Evolutionary conservation across 768 basidiomycete species (phyloP), one percentile per base, ranked within the genome.

Genomic region (Sistotremastrum niveocremeum): DNA sequence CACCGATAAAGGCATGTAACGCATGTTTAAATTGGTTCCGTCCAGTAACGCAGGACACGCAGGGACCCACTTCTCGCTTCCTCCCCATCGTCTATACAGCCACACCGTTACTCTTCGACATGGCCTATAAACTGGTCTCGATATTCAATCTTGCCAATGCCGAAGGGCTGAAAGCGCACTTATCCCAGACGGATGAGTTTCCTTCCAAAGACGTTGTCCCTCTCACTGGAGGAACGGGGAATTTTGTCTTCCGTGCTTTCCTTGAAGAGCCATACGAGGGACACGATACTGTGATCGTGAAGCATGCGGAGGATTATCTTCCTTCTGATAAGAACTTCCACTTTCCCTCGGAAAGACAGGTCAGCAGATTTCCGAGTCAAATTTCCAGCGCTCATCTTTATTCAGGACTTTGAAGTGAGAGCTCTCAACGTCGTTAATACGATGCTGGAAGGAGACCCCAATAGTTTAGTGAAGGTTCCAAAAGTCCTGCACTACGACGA

Each of bases 231-330:
- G 81, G 81, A 5, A 43, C 33, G 20, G 66, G 64, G 32, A 82
- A 80, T 59, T 82, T 70, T 57, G 57, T 67, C n/a, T 83, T 67
- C 55, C 70, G 81, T 32, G 54, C 81, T n/a, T 55, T 56, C 33
- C 64, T 80, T 38, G 51, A 49, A 10, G 50, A 42, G 34, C 65
- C 68, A 6, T 62, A 71, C 46, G 54, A 67, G 35, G 74, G 71
- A 0, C 60, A 54, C 4, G 47, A 56, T 42, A 78, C 76, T 4
- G 55, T 77, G 8, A 64, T 83, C 32, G 52, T 81, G 38, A 83
- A 84, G 59, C 75, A 81, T 59, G 68, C 68, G 7, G 66, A 70
- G 42, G 62, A 69, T 30, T 74, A 69, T 49, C 57, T 62, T 54
- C 67, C 47, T 35, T 54, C 38, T 34, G 42, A 33, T 28, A 44